Conservation (phyloP, 164 flowering plant genomes). For the Vitis vinifera region ASM3070453v1 NC_081817.1:26536501-26537000, state of each 20-base stretch:
- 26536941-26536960: constrained; percentile 27
- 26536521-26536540: constrained; percentile 36
- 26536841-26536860: constrained; percentile 13
- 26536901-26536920: constrained; percentile 25
- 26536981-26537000: constrained; percentile 45
- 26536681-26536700: constrained; percentile 35
- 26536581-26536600: constrained; percentile 32
- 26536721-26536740: constrained; percentile 20
- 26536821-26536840: constrained; percentile 18
- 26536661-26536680: constrained; percentile 25
- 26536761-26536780: constrained; percentile 31
- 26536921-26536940: constrained; percentile 1
- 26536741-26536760: constrained; percentile 32
- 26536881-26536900: constrained; percentile 33
- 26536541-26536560: constrained; percentile 33
- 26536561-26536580: constrained; percentile 20
- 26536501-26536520: constrained; percentile 16
- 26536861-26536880: constrained; percentile 28
- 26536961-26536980: constrained; percentile 33
- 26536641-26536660: constrained; percentile 11
- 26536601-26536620: constrained; percentile 32
- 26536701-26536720: constrained; percentile 38
- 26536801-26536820: constrained; percentile 16
- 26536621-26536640: constrained; percentile 24
- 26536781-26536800: constrained; percentile 23